Conservation (phyloP, 1,284 basidiomycete species). For the Malassezia brasiliensis region DNA sequence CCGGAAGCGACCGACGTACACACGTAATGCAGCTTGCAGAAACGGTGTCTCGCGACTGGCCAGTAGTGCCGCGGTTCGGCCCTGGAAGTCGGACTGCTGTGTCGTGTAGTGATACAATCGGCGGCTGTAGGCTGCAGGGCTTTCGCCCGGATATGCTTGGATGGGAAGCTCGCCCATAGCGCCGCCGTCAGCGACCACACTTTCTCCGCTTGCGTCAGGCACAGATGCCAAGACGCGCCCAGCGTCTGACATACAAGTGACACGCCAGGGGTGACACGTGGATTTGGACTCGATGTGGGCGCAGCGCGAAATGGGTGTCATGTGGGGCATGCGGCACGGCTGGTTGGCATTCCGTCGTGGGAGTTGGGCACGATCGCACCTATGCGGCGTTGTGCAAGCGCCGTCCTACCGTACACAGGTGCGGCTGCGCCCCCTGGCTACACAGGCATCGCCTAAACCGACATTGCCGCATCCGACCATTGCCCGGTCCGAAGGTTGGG, state of each 20-base stretch:
- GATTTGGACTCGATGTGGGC: neutral
- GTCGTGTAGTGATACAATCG: slow-evolving; percentile 3
- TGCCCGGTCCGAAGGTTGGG: too few species aligned
- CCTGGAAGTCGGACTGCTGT: neutral
- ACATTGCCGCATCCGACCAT: too few species aligned
- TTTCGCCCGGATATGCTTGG: neutral
- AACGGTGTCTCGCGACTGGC: slow-evolving; percentile 60
- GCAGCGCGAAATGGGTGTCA: neutral
- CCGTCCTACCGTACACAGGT: too few species aligned
- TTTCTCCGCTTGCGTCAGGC: too few species aligned
- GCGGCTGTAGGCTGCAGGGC: neutral
- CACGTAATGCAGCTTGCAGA: slow-evolving; percentile 61
- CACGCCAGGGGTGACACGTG: neutral
- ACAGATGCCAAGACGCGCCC: neutral
- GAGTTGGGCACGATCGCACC: too few species aligned
- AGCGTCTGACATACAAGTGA: neutral
- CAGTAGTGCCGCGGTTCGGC: slow-evolving; percentile 17
- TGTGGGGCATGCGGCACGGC: too few species aligned
- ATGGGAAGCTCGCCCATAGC: neutral
- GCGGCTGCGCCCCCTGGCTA: too few species aligned
- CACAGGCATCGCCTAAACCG: too few species aligned
- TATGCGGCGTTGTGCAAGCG: too few species aligned
- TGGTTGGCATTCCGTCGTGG: neutral
- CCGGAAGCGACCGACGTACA: slow-evolving; percentile 69
- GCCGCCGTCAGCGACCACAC: neutral